Evolutionary conservation across 2,329 filamentous ascomycete genomes (phyloP).

Genomic region (Colletotrichum gigasporum): DNA sequence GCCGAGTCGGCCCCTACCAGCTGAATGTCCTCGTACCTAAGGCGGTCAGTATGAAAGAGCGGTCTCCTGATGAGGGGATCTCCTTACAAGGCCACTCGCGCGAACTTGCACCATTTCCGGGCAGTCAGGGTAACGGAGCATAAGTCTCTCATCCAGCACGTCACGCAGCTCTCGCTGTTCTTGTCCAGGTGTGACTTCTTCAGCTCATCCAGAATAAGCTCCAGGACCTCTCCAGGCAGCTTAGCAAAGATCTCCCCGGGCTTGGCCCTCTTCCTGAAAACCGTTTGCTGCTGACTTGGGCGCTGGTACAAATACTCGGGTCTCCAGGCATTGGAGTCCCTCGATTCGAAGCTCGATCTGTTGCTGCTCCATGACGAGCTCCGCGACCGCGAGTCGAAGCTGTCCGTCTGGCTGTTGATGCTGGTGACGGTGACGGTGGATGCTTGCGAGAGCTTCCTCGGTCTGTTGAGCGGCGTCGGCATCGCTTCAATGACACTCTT

Average conservation of each 20-base stretch:
- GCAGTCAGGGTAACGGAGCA: constrained; percentile 60
- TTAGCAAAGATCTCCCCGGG: constrained; percentile 64
- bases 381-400: constrained; percentile 37
- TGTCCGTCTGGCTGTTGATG: constrained; percentile 42
- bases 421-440: constrained; percentile 37
- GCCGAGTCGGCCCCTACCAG: constrained; percentile 66
- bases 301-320: constrained; percentile 37
- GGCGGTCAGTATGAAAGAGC: constrained; percentile 1
- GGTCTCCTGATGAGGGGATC: neutral
- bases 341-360: constrained; percentile 51
- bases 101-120: constrained; percentile 61
- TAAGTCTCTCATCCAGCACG: constrained; percentile 72
- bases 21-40: constrained; percentile 66
- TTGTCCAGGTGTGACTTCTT: constrained; percentile 59
- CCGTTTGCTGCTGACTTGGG: constrained; percentile 38
- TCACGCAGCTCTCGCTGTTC: constrained; percentile 64
- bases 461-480: constrained; percentile 44
- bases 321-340: constrained; percentile 41
- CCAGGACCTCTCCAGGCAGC: constrained; percentile 67
- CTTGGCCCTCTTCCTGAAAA: constrained; percentile 39
- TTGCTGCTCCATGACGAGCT: constrained; percentile 46
- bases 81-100: constrained; percentile 60
- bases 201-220: constrained; percentile 64
- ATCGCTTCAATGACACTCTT: constrained; percentile 31
- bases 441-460: constrained; percentile 46